Conservation (phyloP, 1,284 basidiomycete genomes). For the Phellopilus nigrolimitatus region DNA sequence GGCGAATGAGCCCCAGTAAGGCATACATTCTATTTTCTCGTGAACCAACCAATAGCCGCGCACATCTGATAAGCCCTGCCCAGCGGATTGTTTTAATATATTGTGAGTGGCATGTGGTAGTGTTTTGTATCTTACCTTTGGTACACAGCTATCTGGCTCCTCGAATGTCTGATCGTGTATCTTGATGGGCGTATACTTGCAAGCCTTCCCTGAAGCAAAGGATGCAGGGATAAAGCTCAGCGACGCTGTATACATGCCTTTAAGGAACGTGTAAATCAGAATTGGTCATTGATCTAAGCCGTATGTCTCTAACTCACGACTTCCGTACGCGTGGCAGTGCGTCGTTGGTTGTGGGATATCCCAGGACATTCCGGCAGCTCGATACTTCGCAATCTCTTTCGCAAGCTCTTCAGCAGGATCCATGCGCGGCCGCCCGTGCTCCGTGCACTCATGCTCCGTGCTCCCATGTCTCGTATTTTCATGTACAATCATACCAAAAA, state of each 20-base stretch:
- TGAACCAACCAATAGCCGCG: constrained; percentile 5
- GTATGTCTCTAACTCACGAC: not conserved
- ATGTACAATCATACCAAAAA: no score
- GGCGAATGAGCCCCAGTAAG: constrained; percentile 8
- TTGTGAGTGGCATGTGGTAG: not conserved
- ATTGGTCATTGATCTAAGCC: not conserved
- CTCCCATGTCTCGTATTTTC: no score
- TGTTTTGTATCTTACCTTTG: not conserved
- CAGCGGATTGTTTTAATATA: not conserved
- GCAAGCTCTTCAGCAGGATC: no score
- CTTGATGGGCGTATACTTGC: constrained; percentile 2
- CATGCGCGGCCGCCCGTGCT: no score
- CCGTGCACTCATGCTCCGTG: no score
- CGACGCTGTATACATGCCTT: constrained; percentile 4
- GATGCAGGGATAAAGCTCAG: not conserved
- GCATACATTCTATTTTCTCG: constrained; percentile 2
- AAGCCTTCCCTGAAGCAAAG: constrained; percentile 3
- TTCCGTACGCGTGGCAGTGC: constrained; percentile 7
- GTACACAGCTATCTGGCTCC: constrained; percentile 2
- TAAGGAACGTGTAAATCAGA: not conserved
- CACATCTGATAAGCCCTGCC: not conserved
- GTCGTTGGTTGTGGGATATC: not conserved
- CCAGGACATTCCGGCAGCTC: constrained; percentile 3
- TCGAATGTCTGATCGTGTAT: constrained; percentile 6
- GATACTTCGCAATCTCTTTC: constrained; percentile 5